These are phyloP conservation scores for Wallacemonas sp. DNA, from an alignment of 208 protist genomes.

Conservation along the genomic window DNA sequence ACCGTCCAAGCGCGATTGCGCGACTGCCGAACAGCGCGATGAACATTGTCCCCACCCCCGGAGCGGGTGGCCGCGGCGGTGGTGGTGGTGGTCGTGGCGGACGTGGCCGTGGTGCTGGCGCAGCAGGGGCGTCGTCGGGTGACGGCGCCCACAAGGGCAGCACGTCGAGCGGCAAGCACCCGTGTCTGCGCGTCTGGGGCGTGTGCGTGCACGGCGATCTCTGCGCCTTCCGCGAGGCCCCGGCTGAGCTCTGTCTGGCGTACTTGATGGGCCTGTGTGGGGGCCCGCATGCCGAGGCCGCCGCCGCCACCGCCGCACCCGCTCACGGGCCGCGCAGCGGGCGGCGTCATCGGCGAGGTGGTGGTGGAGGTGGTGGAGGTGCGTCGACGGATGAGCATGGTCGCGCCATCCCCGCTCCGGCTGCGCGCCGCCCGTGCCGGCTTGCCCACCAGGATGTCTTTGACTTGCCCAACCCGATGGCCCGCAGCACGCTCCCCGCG, in stretches of 20 bases:
- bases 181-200: slow-evolving; percentile 76
- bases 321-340: too few species aligned
- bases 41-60: slow-evolving; percentile 36
- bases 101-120: slow-evolving; percentile 7
- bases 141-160: not conserved
- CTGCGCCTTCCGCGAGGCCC: slow-evolving; percentile 74
- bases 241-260: slow-evolving; percentile 65
- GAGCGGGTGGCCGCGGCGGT: slow-evolving; percentile 19
- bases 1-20: slow-evolving; percentile 44
- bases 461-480: slow-evolving; percentile 45
- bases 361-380: too few species aligned
- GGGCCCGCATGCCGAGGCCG: slow-evolving; percentile 20
- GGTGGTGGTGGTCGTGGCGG: not conserved
- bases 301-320: not conserved
- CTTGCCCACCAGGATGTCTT: slow-evolving; percentile 59
- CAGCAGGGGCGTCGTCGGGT: not conserved
- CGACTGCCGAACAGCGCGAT: slow-evolving; percentile 73
- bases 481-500: slow-evolving; percentile 31
- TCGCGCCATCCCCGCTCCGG: slow-evolving; percentile 3
- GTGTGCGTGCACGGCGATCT: slow-evolving; percentile 71
- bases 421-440: slow-evolving; percentile 27
- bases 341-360: too few species aligned
- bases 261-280: slow-evolving; percentile 80
- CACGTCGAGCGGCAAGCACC: slow-evolving; percentile 38
- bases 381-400: too few species aligned